Conservation (phyloP, 2,329 filamentous ascomycete genomes). For the Scedosporium dehoogii region DNA sequence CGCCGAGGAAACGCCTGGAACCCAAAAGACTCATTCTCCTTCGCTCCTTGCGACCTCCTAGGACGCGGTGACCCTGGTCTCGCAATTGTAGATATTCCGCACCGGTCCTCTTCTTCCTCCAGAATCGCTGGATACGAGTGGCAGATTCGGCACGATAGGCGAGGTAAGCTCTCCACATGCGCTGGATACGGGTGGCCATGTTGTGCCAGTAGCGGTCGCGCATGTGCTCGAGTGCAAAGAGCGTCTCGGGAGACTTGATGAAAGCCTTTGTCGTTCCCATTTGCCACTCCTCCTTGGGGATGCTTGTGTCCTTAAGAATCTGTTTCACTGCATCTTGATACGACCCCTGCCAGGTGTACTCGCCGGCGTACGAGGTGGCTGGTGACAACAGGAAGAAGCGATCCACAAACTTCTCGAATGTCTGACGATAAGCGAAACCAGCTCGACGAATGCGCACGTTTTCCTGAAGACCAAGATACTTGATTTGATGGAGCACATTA, state of each 20-base stretch:
- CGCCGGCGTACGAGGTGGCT: slow-evolving; percentile 89
- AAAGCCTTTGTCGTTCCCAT: slow-evolving; percentile 96
- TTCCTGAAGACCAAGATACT: slow-evolving; percentile 97
- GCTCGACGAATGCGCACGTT: slow-evolving; percentile 96
- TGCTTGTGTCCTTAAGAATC: slow-evolving; percentile 93
- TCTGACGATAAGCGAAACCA: slow-evolving; percentile 93
- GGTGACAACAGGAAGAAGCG: slow-evolving; percentile 93
- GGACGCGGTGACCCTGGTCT: slow-evolving; percentile 74
- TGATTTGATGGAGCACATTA: slow-evolving; percentile 96
- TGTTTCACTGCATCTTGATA: slow-evolving; percentile 79
- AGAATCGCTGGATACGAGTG: slow-evolving; percentile 88
- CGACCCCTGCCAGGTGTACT: slow-evolving; percentile 92
- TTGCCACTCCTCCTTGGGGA: slow-evolving; percentile 91
- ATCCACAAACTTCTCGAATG: slow-evolving; percentile 96
- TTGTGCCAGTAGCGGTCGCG: slow-evolving; percentile 98
- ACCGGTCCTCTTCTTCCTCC: slow-evolving; percentile 85
- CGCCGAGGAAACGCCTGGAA: slow-evolving; percentile 84
- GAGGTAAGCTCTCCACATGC: slow-evolving; percentile 93
- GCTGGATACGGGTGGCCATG: slow-evolving; percentile 95
- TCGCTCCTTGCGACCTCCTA: slow-evolving; percentile 81
- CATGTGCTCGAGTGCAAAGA: slow-evolving; percentile 97
- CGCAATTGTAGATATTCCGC: slow-evolving; percentile 81
- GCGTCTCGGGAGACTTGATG: slow-evolving; percentile 93
- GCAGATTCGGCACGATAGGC: slow-evolving; percentile 88
- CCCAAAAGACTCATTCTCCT: slow-evolving; percentile 84